These are phyloP conservation scores for Casaregolazyma suthepensis DNA, from an alignment of 1,139 yeast species.

Conservation along the genomic window DNA sequence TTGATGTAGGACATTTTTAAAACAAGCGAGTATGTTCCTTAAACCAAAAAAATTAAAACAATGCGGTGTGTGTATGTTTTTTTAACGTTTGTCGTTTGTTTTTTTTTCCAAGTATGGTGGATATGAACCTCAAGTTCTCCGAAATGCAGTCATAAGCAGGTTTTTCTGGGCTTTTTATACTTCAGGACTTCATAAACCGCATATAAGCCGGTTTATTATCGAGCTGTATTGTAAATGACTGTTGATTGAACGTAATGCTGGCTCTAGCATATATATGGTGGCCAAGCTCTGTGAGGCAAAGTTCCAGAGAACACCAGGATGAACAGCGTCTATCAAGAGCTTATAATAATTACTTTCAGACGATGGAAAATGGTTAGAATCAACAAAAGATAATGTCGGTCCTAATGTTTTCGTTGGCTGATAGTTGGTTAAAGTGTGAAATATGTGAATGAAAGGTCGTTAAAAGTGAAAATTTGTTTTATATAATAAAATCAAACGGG, in stretches of 20 bases:
- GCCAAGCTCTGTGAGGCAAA: background rate
- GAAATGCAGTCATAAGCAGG: background rate
- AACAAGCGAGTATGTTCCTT: background rate
- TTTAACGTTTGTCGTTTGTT: background rate
- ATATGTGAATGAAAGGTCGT: background rate
- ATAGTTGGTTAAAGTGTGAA: background rate
- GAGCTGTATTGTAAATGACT: background rate
- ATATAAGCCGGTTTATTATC: background rate
- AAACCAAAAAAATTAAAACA: background rate
- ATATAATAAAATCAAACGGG: background rate
- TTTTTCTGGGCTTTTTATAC: background rate
- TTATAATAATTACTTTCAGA: background rate
- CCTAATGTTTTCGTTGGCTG: background rate
- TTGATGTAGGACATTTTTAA: conserved; percentile 72
- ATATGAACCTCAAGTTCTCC: background rate
- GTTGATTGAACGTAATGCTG: background rate
- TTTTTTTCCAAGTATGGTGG: background rate
- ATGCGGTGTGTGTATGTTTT: background rate
- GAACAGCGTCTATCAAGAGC: background rate
- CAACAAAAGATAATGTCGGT: background rate
- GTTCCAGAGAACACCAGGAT: background rate
- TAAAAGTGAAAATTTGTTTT: background rate
- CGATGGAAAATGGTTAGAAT: background rate
- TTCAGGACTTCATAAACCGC: background rate
- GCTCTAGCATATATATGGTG: background rate